Evolutionary conservation across 2,329 filamentous ascomycete species (phyloP), one percentile per base, ranked within the genome.

Genomic region (Arthrobotrys pseudoclavata): DNA sequence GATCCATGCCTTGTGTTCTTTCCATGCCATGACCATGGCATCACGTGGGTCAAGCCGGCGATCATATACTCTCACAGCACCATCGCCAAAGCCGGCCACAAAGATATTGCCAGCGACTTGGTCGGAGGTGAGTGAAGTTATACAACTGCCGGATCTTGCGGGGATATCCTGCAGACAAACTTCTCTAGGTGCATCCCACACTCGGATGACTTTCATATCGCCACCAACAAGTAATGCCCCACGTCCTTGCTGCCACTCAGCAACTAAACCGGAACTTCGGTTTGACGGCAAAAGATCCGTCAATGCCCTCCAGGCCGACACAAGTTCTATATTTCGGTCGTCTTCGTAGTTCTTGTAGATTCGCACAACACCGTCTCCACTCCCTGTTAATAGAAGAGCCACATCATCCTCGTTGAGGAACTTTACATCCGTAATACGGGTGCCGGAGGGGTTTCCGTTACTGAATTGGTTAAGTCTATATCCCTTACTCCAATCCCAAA

Each of bases 361-460:
- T 79, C 96, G 92, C 79, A 99, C 89, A 18, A 98, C 93, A 64
- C 96, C 96, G 82, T 99, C 96, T 0, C 94, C 97, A 6, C 94
- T 97, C 1, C 96, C 96, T 0, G 93, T 97, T 89, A 99, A 93
- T 70, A 99, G 85, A 79, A 98, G 89, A 1, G 95, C 96, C 82
- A 96, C 93, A 83, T 99, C 96, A 81, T 99, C 96, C 84, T 99
- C 96, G 81, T 99, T 99, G 86, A 99, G 97, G 84, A 98, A 97
- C 69, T 94, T 92, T 83, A 97, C 90, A 83, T 98, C 94, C 67
- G 94, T 97, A 81, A 99, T 97, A 81, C 91, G 93, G 26, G 94
- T 97, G 1, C 94, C 93, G 34, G 90, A 87, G 0, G 96, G 96
- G 82, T 99, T 99, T 60, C 93, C 94, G 82, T 98, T 98, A 29